Evolutionary conservation across 1,284 basidiomycete genomes (phyloP).

Genomic region (Ganoderma lingzhi): DNA sequence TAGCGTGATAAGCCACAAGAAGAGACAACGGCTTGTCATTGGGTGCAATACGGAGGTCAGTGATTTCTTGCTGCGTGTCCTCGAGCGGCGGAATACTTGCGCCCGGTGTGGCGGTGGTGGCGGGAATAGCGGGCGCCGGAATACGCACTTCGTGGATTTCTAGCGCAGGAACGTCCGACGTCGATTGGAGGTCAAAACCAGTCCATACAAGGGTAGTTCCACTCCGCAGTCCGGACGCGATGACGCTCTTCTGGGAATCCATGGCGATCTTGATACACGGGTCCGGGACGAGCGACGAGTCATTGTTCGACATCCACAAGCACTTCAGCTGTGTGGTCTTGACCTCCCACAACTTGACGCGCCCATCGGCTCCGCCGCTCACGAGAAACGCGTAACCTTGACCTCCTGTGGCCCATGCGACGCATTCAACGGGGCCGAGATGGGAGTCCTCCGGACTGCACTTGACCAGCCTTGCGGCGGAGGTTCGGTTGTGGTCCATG

Average conservation of each 20-base stretch:
- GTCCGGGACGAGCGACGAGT: slow-evolving; percentile 49
- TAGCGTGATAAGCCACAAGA: slow-evolving; percentile 55
- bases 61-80: slow-evolving; percentile 24
- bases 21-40: slow-evolving; percentile 37
- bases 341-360: slow-evolving; percentile 76
- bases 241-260: slow-evolving; percentile 50
- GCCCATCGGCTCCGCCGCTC: slow-evolving; percentile 69
- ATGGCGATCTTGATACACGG: slow-evolving; percentile 58
- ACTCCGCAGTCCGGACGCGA: slow-evolving; percentile 59
- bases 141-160: slow-evolving; percentile 41
- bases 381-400: slow-evolving; percentile 46
- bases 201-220: slow-evolving; percentile 67
- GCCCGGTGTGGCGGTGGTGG: slow-evolving; percentile 16
- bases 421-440: slow-evolving; percentile 60
- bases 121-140: slow-evolving; percentile 31
- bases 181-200: slow-evolving; percentile 41
- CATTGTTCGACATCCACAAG: slow-evolving; percentile 67
- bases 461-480: slow-evolving; percentile 54
- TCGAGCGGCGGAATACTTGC: slow-evolving; percentile 22
- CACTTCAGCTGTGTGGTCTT: slow-evolving; percentile 52
- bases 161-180: slow-evolving; percentile 15
- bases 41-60: slow-evolving; percentile 38
- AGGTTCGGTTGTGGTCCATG: slow-evolving; percentile 59
- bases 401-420: slow-evolving; percentile 53
- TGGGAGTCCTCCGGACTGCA: slow-evolving; percentile 67